phyloP scores from a whole-genome alignment of 2,329 filamentous ascomycete genomes.

The Sclerotinia glacialis region DNA sequence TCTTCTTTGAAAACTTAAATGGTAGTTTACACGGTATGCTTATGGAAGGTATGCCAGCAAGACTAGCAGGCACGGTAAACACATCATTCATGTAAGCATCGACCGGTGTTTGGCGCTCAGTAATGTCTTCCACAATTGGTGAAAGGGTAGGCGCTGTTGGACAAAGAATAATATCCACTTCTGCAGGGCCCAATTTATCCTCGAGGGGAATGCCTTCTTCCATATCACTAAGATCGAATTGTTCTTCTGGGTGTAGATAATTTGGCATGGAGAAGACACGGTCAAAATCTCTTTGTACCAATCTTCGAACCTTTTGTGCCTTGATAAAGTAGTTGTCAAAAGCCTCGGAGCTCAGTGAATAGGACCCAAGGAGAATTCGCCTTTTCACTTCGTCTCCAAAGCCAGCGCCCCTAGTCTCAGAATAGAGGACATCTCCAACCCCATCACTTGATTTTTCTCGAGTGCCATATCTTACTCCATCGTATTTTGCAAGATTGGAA shows the following conservation, averaged over 20 bases:
- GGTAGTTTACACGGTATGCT: slow-evolving; percentile 63
- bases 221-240: slow-evolving; percentile 61
- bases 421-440: slow-evolving; percentile 66
- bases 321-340: slow-evolving; percentile 97
- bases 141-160: slow-evolving; percentile 81
- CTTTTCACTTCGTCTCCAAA: slow-evolving; percentile 85
- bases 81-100: slow-evolving; percentile 90
- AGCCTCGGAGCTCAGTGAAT: slow-evolving; percentile 82
- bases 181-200: slow-evolving; percentile 55
- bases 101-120: slow-evolving; percentile 51
- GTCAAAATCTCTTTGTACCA: slow-evolving; percentile 87
- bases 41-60: slow-evolving; percentile 85
- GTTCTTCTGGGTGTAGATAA: slow-evolving; percentile 56
- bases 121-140: slow-evolving; percentile 60
- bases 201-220: slow-evolving; percentile 50
- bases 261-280: slow-evolving; percentile 68
- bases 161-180: slow-evolving; percentile 82
- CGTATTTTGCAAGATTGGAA: slow-evolving; percentile 95
- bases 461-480: slow-evolving; percentile 85
- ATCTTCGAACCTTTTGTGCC: slow-evolving; percentile 79
- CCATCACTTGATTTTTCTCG: slow-evolving; percentile 47
- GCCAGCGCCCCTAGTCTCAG: slow-evolving; percentile 66
- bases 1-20: slow-evolving; percentile 36
- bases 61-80: slow-evolving; percentile 89
- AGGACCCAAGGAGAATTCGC: slow-evolving; percentile 84